phyloP scores from a whole-genome alignment of 1,284 basidiomycete genomes.

The Rhodotorula glutinis region DNA sequence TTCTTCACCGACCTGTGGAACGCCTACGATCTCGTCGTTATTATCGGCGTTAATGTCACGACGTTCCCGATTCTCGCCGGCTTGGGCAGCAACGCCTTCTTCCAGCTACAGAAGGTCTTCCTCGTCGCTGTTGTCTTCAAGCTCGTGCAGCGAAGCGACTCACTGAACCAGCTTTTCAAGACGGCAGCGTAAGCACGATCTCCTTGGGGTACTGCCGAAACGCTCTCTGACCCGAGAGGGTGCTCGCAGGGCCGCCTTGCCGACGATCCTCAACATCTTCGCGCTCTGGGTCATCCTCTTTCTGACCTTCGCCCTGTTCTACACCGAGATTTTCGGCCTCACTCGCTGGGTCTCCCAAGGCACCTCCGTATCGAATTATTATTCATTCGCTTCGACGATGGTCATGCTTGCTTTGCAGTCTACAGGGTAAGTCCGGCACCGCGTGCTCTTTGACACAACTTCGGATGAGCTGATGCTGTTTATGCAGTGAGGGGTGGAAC shows the following conservation, averaged over 20 bases:
- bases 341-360: constrained; percentile 78
- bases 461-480: constrained; percentile 39
- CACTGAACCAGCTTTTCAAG: constrained; percentile 93
- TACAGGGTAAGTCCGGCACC: constrained; percentile 50
- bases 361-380: constrained; percentile 72
- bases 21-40: constrained; percentile 80
- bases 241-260: constrained; percentile 50
- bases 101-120: constrained; percentile 85
- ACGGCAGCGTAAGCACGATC: constrained; percentile 71
- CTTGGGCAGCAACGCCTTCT: constrained; percentile 11
- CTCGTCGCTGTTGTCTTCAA: constrained; percentile 88
- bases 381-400: constrained; percentile 69
- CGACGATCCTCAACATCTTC: constrained; percentile 76
- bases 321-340: constrained; percentile 87
- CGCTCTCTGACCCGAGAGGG: background rate
- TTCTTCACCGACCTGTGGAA: constrained; percentile 89
- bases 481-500: constrained; percentile 81
- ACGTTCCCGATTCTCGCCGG: constrained; percentile 68
- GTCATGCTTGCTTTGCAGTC: constrained; percentile 70
- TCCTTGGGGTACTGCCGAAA: background rate
- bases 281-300: constrained; percentile 89
- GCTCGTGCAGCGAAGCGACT: constrained; percentile 83
- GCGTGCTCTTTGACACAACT: background rate
- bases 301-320: constrained; percentile 86
- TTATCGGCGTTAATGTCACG: constrained; percentile 77